Percentiles rank a stretch among this genome's conserved stretches.
These are phyloP conservation scores for Phoenix roebelenii DNA, from an alignment of 176 grass and related monocot species.

Conservation along the genomic window DNA sequence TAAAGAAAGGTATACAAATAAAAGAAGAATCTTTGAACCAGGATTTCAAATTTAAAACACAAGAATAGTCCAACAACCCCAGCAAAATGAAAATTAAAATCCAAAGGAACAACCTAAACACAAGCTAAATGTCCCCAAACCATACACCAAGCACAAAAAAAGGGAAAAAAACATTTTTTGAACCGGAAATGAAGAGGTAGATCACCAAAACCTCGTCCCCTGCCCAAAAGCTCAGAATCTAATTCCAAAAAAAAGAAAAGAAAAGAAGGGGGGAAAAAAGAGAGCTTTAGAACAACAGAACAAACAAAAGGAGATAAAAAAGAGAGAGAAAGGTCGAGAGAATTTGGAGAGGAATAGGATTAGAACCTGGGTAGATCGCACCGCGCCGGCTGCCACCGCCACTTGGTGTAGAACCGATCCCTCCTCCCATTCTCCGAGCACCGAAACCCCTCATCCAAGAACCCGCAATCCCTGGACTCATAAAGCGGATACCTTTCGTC, in stretches of 20 bases:
- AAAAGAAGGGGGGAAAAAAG: background rate
- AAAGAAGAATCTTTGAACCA: no score
- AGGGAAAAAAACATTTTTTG: background rate
- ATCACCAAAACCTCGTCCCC: background rate
- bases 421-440: constrained; percentile 56
- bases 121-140: no score
- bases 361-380: constrained; percentile 40
- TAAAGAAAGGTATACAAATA: no score
- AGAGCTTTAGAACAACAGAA: background rate
- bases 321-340: background rate
- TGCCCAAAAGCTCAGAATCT: background rate
- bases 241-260: background rate
- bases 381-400: constrained; percentile 40
- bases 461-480: constrained; percentile 24
- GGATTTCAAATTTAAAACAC: no score
- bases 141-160: background rate
- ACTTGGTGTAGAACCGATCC: constrained; percentile 38
- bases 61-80: no score
- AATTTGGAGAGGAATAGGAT: background rate
- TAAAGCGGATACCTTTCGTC: constrained; percentile 28
- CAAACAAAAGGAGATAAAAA: no score
- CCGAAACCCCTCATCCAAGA: constrained; percentile 50
- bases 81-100: no score
- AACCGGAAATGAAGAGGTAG: no score
- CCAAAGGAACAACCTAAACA: no score